phyloP scores from a whole-genome alignment of 352 stramenopile genomes.

The Phytophthora ramorum region DNA sequence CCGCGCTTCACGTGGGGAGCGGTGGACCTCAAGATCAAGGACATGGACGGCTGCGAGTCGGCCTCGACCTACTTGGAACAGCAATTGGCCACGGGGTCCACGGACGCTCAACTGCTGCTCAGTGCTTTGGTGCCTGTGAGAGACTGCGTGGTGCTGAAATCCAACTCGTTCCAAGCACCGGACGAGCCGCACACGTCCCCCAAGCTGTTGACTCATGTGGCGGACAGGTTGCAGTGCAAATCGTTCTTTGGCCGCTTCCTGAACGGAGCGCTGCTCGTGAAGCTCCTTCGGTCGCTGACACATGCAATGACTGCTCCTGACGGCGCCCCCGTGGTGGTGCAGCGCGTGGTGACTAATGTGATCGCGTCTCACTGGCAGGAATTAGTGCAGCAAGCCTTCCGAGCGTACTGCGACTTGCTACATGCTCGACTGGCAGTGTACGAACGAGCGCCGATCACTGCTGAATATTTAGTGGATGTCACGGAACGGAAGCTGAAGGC shows the following conservation, averaged over 20 bases:
- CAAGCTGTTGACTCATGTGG: slow-evolving; percentile 65
- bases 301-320: slow-evolving; percentile 45
- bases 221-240: slow-evolving; percentile 60
- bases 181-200: slow-evolving; percentile 56
- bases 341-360: slow-evolving; percentile 70
- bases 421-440: slow-evolving; percentile 69
- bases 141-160: slow-evolving; percentile 77
- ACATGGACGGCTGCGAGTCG: slow-evolving; percentile 75
- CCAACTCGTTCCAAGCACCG: slow-evolving; percentile 47
- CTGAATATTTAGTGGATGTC: slow-evolving; percentile 73
- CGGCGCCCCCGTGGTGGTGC: slow-evolving; percentile 50
- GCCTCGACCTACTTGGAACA: slow-evolving; percentile 75
- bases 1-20: slow-evolving; percentile 72
- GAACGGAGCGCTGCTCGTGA: slow-evolving; percentile 57
- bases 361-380: slow-evolving; percentile 67
- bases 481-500: slow-evolving; percentile 71
- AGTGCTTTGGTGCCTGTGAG: slow-evolving; percentile 41
- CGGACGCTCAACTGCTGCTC: slow-evolving; percentile 61
- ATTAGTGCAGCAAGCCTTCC: slow-evolving; percentile 57
- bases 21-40: slow-evolving; percentile 81
- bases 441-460: slow-evolving; percentile 59
- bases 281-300: slow-evolving; percentile 59
- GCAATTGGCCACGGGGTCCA: slow-evolving; percentile 50
- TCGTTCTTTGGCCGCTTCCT: slow-evolving; percentile 71
- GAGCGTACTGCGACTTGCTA: slow-evolving; percentile 67